These are phyloP conservation scores for Lentinus tigrinus DNA, from an alignment of 768 basidiomycete species.

Conservation along the genomic window DNA sequence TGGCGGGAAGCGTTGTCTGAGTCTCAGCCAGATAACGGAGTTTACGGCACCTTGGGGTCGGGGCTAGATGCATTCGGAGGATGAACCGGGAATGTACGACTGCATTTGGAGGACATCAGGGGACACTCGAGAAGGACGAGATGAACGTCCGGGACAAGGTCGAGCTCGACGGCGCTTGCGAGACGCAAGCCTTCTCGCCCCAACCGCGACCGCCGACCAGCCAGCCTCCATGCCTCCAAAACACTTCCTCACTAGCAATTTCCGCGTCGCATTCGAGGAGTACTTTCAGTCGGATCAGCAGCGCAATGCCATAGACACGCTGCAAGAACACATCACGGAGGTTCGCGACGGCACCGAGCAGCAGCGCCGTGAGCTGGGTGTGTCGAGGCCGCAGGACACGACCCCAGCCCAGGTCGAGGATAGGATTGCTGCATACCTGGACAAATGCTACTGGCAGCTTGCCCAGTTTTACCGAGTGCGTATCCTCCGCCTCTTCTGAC, in stretches of 20 bases:
- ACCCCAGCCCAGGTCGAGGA: slow-evolving; percentile 13
- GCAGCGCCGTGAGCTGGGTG: slow-evolving; percentile 19
- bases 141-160: not conserved
- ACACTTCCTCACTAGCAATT: slow-evolving; percentile 21
- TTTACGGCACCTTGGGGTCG: not conserved
- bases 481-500: not conserved
- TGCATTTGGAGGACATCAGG: no score
- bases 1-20: not conserved
- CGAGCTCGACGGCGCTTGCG: not conserved
- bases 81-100: not conserved
- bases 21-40: not conserved
- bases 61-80: not conserved
- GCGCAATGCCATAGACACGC: slow-evolving; percentile 18
- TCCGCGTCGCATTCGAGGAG: slow-evolving; percentile 22
- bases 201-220: not conserved
- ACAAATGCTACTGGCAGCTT: slow-evolving; percentile 27
- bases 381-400: slow-evolving; percentile 20
- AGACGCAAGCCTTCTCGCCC: not conserved
- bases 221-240: slow-evolving; percentile 8
- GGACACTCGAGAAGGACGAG: not conserved
- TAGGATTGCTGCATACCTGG: slow-evolving; percentile 17
- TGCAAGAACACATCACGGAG: slow-evolving; percentile 20
- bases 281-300: slow-evolving; percentile 20
- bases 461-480: slow-evolving; percentile 23
- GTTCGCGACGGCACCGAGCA: slow-evolving; percentile 21